Conservation (phyloP, 805 yeast species). For the Metschnikowia reukaufii region DNA sequence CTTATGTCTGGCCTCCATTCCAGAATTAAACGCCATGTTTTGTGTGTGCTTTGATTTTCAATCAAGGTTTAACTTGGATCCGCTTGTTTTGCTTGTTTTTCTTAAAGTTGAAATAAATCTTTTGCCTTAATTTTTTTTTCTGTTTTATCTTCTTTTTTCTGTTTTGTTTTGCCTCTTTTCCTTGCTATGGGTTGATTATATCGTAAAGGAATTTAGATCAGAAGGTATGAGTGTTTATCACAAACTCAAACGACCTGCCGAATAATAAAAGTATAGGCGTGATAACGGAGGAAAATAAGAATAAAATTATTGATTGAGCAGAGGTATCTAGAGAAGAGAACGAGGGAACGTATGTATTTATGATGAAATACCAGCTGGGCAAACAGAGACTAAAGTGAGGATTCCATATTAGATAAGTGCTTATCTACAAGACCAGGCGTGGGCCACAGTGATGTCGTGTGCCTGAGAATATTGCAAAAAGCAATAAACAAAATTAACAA, state of each 20-base stretch:
- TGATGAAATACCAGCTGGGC: background rate
- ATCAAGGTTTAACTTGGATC: background rate
- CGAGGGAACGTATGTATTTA: background rate
- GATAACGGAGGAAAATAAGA: no score
- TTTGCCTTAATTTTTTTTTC: background rate
- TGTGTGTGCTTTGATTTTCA: background rate
- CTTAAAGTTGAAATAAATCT: no score
- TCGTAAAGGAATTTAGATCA: background rate
- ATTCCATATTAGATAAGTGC: constrained; percentile 1
- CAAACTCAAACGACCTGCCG: no score
- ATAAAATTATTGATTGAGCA: no score
- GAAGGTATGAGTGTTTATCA: background rate
- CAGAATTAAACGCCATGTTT: constrained; percentile 19
- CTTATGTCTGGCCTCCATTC: constrained; percentile 14
- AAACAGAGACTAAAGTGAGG: background rate
- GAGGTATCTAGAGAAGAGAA: background rate
- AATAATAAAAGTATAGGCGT: no score
- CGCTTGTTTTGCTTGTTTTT: background rate
- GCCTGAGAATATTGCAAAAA: background rate
- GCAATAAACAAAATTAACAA: background rate
- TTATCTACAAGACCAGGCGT: constrained; percentile 7
- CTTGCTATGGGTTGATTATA: background rate
- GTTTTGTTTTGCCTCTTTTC: background rate
- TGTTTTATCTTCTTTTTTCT: no score
- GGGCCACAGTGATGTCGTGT: constrained; percentile 5